phyloP scores from a whole-genome alignment of 306 rosid species.

The Malus domestica region ASM211411v1 NC_041798.1:17802001-17802500 shows the following conservation, averaged over 20 bases:
- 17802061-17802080: too few species aligned
- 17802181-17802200: too few species aligned
- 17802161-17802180: too few species aligned
- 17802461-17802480: slow-evolving; percentile 34
- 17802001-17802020: too few species aligned
- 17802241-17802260: neutral
- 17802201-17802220: too few species aligned
- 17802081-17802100: too few species aligned
- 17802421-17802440: neutral
- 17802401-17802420: neutral
- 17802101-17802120: too few species aligned
- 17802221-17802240: neutral
- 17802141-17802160: too few species aligned
- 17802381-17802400: neutral
- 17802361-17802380: neutral
- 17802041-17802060: too few species aligned
- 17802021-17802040: too few species aligned
- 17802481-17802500: slow-evolving; percentile 9
- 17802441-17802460: slow-evolving; percentile 1
- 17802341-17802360: neutral
- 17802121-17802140: too few species aligned
- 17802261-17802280: neutral
- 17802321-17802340: too few species aligned
- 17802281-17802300: neutral
- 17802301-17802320: neutral